phyloP scores from a whole-genome alignment of 1,284 basidiomycete species.

The Apiotrichum brassicae region DNA sequence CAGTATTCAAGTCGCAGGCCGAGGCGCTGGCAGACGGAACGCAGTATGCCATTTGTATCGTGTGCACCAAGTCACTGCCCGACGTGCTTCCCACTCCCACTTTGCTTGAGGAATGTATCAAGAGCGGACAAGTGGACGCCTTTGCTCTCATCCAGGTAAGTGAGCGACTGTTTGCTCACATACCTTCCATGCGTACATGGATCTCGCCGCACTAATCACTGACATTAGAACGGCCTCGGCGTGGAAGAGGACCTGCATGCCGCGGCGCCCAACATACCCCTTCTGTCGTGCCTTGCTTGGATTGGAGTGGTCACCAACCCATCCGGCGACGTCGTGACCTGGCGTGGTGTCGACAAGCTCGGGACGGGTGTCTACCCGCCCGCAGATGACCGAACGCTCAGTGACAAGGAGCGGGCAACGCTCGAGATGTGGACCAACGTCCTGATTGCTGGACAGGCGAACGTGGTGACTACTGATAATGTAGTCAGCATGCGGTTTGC shows the following conservation, averaged over 20 bases:
- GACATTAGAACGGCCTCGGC: constrained; percentile 58
- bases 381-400: constrained; percentile 9
- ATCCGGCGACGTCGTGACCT: constrained; percentile 29
- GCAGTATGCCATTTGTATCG: constrained; percentile 60
- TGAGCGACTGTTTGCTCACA: background rate
- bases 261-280: constrained; percentile 43
- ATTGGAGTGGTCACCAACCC: constrained; percentile 31
- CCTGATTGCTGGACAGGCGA: constrained; percentile 22
- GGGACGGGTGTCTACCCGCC: constrained; percentile 38
- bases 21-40: constrained; percentile 54
- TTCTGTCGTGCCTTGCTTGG: constrained; percentile 38
- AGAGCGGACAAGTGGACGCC: constrained; percentile 52
- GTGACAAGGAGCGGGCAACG: constrained; percentile 16
- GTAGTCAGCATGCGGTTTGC: constrained; percentile 32
- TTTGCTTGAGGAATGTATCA: constrained; percentile 58
- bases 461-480: constrained; percentile 22
- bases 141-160: constrained; percentile 60
- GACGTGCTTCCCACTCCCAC: constrained; percentile 57
- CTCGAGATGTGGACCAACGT: constrained; percentile 24
- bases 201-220: background rate
- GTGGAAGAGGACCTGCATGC: constrained; percentile 63
- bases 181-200: too few species aligned
- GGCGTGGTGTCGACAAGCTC: constrained; percentile 32
- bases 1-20: constrained; percentile 57
- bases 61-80: constrained; percentile 68